These are phyloP conservation scores for Penicillium occitanis DNA, from an alignment of 2,329 filamentous ascomycete genomes.

Conservation along the genomic window DNA sequence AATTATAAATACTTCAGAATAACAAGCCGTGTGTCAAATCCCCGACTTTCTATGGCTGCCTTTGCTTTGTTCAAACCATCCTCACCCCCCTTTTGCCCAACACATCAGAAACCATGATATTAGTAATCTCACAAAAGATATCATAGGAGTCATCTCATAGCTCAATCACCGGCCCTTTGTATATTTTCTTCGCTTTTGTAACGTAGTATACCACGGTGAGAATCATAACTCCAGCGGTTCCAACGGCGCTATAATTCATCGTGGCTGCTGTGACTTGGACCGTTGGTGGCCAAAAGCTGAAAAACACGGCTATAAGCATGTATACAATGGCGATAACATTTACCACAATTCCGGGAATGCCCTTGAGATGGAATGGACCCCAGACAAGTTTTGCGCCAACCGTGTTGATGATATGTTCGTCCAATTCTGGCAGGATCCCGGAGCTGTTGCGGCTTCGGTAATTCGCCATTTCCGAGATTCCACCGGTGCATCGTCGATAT, in stretches of 20 bases:
- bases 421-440: slow-evolving; percentile 29
- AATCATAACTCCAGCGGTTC: slow-evolving; percentile 41
- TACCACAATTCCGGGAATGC: slow-evolving; percentile 42
- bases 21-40: not conserved
- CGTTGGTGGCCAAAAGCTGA: slow-evolving; percentile 48
- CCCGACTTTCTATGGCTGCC: not conserved
- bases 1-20: not conserved
- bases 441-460: slow-evolving; percentile 18
- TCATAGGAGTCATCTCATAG: slow-evolving; percentile 13
- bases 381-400: slow-evolving; percentile 25
- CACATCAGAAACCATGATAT: not conserved
- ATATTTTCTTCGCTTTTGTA: slow-evolving; percentile 33
- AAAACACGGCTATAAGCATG: slow-evolving; percentile 46
- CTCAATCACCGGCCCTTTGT: slow-evolving; percentile 32
- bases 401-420: slow-evolving; percentile 24
- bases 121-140: not conserved
- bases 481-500: slow-evolving; percentile 39
- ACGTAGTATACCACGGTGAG: slow-evolving; percentile 42
- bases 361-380: slow-evolving; percentile 37
- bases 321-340: slow-evolving; percentile 48
- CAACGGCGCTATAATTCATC: slow-evolving; percentile 52
- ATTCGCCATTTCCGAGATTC: slow-evolving; percentile 35
- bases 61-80: not conserved
- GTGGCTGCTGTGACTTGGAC: slow-evolving; percentile 37
- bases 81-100: not conserved